Evolutionary conservation across 2,329 filamentous ascomycete genomes (phyloP), one percentile per base, ranked within the genome.

Genomic region (Aureobasidium vineae): DNA sequence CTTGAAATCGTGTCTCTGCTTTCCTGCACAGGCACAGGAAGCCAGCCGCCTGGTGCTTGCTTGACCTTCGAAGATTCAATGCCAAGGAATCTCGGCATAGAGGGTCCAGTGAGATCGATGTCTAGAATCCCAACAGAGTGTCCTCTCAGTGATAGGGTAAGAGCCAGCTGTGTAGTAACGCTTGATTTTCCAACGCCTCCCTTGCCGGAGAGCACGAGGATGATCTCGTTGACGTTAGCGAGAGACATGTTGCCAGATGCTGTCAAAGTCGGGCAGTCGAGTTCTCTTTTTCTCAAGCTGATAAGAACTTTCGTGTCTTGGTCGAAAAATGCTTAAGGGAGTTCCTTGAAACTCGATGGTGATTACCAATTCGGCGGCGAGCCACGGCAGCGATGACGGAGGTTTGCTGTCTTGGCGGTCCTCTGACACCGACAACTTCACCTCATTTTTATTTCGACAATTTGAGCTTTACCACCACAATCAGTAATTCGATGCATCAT

Each of bases 181-280:
- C 92, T 97, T 50, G 94, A 98, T 82, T 99, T 99, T 67, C 95
- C 95, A 23, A 99, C 95, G 72, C 95, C 95, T 74, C 95, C 95
- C 84, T 99, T 99, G 72, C 95, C 95, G 15, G 95, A 98, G 56
- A 99, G 89, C 69, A 91, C 90, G 72, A 95, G 85, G 70, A 92
- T 83, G 69, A 95, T 89, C 75, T 93, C 88, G 73, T 91, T 89
- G 73, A 94, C 85, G 71, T 88, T 88, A 64, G 84, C 78, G 33
- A 90, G 82, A 68, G 87, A 89, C 87, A 90, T 90, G 36, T 71
- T 78, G 26, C 19, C 8, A 36, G 26, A 36, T 5, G 19, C n/a
- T 66, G 7, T 36, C 2, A 16, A 26, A 10, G 19, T 19, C 16
- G 49, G 10, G 15, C 26, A 52, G 16, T 52, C 16, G 8, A 33